These are phyloP conservation scores for Colletotrichum kahawae DNA, from an alignment of 2,329 filamentous ascomycete genomes.

Conservation along the genomic window DNA sequence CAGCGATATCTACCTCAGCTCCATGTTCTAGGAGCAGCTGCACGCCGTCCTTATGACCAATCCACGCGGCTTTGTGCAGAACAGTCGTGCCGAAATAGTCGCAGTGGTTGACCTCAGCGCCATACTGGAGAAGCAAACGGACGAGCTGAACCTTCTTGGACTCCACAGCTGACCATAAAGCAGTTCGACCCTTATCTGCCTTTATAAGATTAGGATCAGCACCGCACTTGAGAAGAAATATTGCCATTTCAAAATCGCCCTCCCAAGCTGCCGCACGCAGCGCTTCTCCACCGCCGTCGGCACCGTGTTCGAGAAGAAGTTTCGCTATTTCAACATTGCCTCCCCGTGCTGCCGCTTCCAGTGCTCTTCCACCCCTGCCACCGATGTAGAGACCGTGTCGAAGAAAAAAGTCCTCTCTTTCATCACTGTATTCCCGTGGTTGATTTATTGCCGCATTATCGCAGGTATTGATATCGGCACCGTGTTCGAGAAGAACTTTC, in stretches of 20 bases:
- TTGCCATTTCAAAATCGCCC: no score
- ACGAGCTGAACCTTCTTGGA: accelerated
- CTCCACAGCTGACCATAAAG: background rate
- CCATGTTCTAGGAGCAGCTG: background rate
- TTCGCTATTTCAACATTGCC: background rate
- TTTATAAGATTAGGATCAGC: background rate
- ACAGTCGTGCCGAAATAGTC: accelerated
- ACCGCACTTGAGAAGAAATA: background rate
- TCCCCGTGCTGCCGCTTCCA: no score
- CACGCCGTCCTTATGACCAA: accelerated
- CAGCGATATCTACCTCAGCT: accelerated
- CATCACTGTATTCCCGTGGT: no score
- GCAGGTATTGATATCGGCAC: background rate
- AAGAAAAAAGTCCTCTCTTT: no score
- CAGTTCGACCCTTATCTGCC: accelerated
- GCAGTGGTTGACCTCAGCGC: background rate
- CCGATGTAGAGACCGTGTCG: no score
- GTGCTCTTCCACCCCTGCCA: no score
- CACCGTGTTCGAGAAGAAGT: background rate
- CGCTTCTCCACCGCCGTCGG: no score
- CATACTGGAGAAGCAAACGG: background rate
- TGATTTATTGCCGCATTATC: no score
- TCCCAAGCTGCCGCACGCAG: no score
- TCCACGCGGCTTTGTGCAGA: background rate
- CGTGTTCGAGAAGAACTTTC: background rate